Percentiles rank a stretch among this genome's conserved stretches.
Evolutionary conservation across 2,329 filamentous ascomycete species (phyloP).

Genomic region (Pseudocercospora vitis): DNA sequence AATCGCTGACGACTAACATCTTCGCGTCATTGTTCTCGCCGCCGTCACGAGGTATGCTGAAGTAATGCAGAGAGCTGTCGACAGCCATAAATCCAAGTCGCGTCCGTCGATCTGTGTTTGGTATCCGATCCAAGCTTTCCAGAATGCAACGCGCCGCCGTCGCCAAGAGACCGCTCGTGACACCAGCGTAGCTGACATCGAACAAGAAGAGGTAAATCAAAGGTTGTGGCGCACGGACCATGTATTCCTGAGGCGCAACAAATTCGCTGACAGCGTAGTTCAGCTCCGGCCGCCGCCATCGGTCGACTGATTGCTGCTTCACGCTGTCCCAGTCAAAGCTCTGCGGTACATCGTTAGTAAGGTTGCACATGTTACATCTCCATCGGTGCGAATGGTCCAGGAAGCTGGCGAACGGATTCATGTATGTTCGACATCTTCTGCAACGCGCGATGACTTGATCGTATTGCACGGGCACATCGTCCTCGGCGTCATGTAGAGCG

Average conservation of each 20-base stretch:
- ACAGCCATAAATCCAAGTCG: constrained; percentile 93
- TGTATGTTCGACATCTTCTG: constrained; percentile 92
- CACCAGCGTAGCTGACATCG: constrained; percentile 87
- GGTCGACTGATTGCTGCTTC: constrained; percentile 84
- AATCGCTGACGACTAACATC: constrained; percentile 92
- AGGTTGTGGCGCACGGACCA: constrained; percentile 95
- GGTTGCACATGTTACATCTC: constrained; percentile 99
- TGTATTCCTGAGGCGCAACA: constrained; percentile 97
- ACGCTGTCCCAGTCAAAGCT: constrained; percentile 97
- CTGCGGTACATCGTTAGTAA: constrained; percentile 98
- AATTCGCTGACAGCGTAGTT: constrained; percentile 98
- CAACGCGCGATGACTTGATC: constrained; percentile 98
- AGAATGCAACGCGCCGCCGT: constrained; percentile 91
- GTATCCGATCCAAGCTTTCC: constrained; percentile 93
- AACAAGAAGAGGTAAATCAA: constrained; percentile 94
- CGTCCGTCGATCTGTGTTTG: constrained; percentile 93
- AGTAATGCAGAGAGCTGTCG: constrained; percentile 93
- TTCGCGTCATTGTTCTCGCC: constrained; percentile 81
- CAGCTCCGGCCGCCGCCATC: constrained; percentile 87
- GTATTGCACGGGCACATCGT: constrained; percentile 85
- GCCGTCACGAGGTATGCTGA: constrained; percentile 85
- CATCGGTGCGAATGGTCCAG: constrained; percentile 95
- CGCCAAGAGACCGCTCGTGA: constrained; percentile 86
- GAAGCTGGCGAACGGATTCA: constrained; percentile 96
- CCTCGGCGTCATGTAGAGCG: constrained; percentile 87